Evolutionary conservation across 306 rosid species (phyloP), one percentile per base, ranked within the genome.

Genomic region (Trichosanthes truncata): DNA sequence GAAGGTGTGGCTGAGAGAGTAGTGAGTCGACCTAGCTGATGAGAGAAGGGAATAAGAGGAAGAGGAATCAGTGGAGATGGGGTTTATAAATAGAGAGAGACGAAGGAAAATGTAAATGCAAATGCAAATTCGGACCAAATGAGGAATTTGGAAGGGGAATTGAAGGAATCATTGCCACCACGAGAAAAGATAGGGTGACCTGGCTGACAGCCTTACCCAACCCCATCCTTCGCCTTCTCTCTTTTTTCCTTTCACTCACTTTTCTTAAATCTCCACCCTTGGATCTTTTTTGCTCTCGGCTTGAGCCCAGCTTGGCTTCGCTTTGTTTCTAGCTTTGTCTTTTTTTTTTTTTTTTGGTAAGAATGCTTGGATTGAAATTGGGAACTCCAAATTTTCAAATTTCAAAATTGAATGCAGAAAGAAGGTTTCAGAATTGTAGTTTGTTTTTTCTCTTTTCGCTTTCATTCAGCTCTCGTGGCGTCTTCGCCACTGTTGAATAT

Each of bases 171-270:
- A 79, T 79, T 79, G 63, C 76, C 51, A 48, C 81, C 81, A 79
- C 81, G 76, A 79, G 76, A 79, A 79, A 79, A 65, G 81, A 79
- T 79, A 45, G 75, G 60, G 76, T 79, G 81, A 79, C 76, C 81
- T 79, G 75, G 81, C 81, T 79, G 81, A 78, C 80, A 78, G 79
- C 79, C 52, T 78, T 78, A 43, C 40, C 33, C 63, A 46, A 10
- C 81, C 80, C 81, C 81, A 78, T 78, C 25, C 74, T 78, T 78
- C 71, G 43, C 57, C 55, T 14, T 52, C 15, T 43, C 31, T 36
- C 55, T 0, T 20, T 25, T 45, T 25, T 11, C 10, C 7, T 51
- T 17, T 29, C 33, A 1, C 33, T 62, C 41, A 3, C 29, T 67
- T 8, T 67, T 4, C 0, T 67, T 1, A 4, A 3, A 49, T 51